A percentile compares a stretch with the other conserved stretches of the same genome.
Conservation (phyloP, 2,329 filamentous ascomycete species). For the Ophidiomyces ophidiicola region DNA sequence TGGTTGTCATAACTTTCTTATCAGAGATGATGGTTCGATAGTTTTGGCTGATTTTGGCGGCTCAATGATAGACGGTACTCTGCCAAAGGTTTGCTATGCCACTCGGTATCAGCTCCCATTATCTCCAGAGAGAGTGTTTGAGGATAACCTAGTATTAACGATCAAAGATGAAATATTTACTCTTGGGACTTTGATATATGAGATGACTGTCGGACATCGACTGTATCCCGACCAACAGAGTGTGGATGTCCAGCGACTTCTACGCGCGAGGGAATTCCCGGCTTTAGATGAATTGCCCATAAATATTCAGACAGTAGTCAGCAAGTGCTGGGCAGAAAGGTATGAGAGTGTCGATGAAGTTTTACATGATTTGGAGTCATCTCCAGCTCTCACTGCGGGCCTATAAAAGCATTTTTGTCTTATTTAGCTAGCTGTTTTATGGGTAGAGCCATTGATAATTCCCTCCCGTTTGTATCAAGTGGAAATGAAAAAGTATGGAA, state of each 20-base stretch:
- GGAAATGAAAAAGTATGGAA: too few relatives aligned
- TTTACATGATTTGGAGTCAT: constrained; percentile 7
- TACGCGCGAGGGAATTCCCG: background rate
- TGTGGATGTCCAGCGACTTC: background rate
- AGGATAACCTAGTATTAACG: background rate
- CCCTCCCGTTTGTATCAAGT: too few relatives aligned
- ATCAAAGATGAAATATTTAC: constrained; percentile 8
- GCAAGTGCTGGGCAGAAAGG: constrained; percentile 5
- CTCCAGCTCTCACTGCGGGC: too few relatives aligned
- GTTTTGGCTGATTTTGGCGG: constrained; percentile 10
- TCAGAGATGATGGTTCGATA: constrained; percentile 4
- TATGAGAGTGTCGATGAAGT: constrained; percentile 2
- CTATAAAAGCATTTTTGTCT: too few relatives aligned
- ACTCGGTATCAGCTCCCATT: constrained; percentile 6
- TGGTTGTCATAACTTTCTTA: constrained; percentile 10
- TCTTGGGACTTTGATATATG: constrained; percentile 8
- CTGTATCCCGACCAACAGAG: constrained; percentile 3
- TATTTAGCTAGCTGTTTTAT: too few relatives aligned
- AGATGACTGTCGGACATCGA: constrained; percentile 4
- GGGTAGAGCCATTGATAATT: too few relatives aligned
- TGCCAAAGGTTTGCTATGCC: constrained; percentile 1
- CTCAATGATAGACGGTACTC: constrained; percentile 7
- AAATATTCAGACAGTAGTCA: background rate
- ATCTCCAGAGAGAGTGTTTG: too few relatives aligned
- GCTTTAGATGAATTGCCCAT: background rate